A percentile compares a stretch with the other conserved stretches of the same genome.
phyloP scores from a whole-genome alignment of 2,329 filamentous ascomycete species.

The Dactylella cylindrospora region DNA sequence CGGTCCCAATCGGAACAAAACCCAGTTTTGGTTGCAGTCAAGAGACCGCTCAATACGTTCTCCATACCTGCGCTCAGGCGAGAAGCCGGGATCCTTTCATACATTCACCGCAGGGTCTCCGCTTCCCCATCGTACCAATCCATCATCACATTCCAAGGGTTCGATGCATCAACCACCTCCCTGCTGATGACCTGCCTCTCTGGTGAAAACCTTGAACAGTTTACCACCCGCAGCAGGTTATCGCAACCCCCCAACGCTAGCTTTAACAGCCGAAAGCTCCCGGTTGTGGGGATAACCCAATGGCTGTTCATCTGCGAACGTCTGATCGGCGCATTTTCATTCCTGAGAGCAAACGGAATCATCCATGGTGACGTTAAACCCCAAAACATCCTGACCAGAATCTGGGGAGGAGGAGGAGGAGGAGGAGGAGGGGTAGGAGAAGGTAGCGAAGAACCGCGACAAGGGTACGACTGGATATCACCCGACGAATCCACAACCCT shows the following conservation, averaged over 20 bases:
- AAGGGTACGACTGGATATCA: constrained; percentile 4
- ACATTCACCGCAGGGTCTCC: constrained; percentile 34
- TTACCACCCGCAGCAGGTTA: constrained; percentile 10
- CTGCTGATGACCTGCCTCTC: constrained; percentile 45
- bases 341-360: constrained; percentile 42
- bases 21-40: constrained; percentile 43
- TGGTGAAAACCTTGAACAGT: constrained; percentile 43
- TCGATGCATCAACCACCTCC: constrained; percentile 37
- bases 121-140: neutral
- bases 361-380: constrained; percentile 49
- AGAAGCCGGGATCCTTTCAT: constrained; percentile 46
- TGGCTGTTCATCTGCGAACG: constrained; percentile 46
- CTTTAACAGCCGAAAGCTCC: constrained; percentile 32
- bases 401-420: neutral
- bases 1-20: neutral
- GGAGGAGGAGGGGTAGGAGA: neutral
- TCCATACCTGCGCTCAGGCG: constrained; percentile 37
- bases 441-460: no score
- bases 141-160: constrained; percentile 46
- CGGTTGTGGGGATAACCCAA: constrained; percentile 45
- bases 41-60: constrained; percentile 41
- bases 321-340: constrained; percentile 43
- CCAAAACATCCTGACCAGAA: constrained; percentile 46
- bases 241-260: constrained; percentile 1
- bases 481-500: constrained; percentile 2